Base-by-base conservation (phyloP, 1,284 basidiomycete species). In the Polyporus tsugae region DNA sequence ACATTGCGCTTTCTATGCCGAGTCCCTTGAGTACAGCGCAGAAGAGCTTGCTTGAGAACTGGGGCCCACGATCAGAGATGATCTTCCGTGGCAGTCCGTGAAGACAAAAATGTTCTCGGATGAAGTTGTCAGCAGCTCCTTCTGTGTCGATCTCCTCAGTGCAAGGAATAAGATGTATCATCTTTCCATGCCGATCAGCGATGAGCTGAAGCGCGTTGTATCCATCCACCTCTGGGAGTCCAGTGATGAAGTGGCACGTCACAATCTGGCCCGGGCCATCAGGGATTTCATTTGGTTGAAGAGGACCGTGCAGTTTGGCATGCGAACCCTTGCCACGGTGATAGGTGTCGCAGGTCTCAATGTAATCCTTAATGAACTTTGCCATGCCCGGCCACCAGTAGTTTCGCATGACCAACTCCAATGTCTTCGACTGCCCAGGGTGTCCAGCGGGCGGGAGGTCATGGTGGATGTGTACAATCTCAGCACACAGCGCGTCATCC, bases 271-370 rank as follows among this genome's bases (percentile, higher is more conserved):
- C 53, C 59, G 64, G 52, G 60, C 68, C 6, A 35, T 66, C 19
- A 4, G 60, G 17, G 62, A 62, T 53, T 39, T 67, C 29, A 66
- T 67, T 44, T 0, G 67, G 63, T 39, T 68, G 33, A 0, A 71
- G 71, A 7, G 70, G 68, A 38, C 66, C 66, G 6, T 4, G 68
- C 9, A 10, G 33, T 19, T 38, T 39, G 39, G 13, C 68, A 4
- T 59, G 19, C 10, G 19, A 25, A 44, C 39, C 67, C 65, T 86
- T 86, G 0, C 75, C 79, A 1, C 70, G 36, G 63, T 82, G 80
- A 65, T 85, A 87, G 0, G 63, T 72, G 0, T 77, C 69, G 67
- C 86, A 87, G 0, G 77, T 77, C 1, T 74, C 61, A 0, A 84
- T 75, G 67, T 87, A 88, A 0, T 70, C 60, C 0, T 49, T 58